Percentiles rank a stretch among this genome's conserved stretches.
Evolutionary conservation across 129 eudicot genomes (phyloP).

Genomic region (sunflower (Helianthus annuus)): HanXRQr2.0-SUNRISE NC_035435.2:26902416-26902915

Average conservation of each 20-base stretch:
- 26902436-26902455: too few relatives aligned
- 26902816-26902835: slow-evolving; percentile 89
- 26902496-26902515: too few relatives aligned
- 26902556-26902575: too few relatives aligned
- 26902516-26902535: too few relatives aligned
- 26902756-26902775: background rate
- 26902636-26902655: too few relatives aligned
- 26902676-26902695: background rate
- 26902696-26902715: background rate
- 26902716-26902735: background rate
- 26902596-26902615: too few relatives aligned
- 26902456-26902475: too few relatives aligned
- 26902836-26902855: slow-evolving; percentile 80
- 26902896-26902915: slow-evolving; percentile 84
- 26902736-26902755: background rate
- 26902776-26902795: background rate
- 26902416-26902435: too few relatives aligned
- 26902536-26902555: too few relatives aligned
- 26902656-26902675: background rate
- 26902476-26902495: too few relatives aligned
- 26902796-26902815: background rate
- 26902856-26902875: slow-evolving; percentile 96
- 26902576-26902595: too few relatives aligned
- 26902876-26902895: slow-evolving; percentile 93
- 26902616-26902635: too few relatives aligned